A percentile compares a stretch with the other conserved stretches of the same genome.
phyloP scores from a whole-genome alignment of 2,329 filamentous ascomycete genomes.

The Mycosphaerelloides madeirae region DNA sequence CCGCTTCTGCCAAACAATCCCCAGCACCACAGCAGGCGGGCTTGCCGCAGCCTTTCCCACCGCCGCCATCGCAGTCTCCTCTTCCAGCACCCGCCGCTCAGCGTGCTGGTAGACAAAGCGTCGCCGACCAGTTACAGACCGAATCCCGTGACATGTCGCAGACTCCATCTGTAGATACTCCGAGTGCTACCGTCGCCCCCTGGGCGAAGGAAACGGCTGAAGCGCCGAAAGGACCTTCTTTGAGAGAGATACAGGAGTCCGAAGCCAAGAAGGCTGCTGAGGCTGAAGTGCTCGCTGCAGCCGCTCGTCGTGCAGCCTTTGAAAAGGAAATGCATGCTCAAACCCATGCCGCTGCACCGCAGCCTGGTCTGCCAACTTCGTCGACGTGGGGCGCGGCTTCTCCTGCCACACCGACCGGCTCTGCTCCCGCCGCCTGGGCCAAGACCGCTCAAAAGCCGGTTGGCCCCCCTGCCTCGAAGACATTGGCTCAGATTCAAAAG shows the following conservation, averaged over 20 bases:
- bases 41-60: conserved; percentile 71
- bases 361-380: conserved; percentile 75
- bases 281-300: conserved; percentile 73
- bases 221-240: conserved; percentile 74
- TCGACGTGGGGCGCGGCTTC: conserved; percentile 83
- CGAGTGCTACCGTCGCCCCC: conserved; percentile 72
- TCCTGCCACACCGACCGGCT: conserved; percentile 56
- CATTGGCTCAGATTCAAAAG: conserved; percentile 89
- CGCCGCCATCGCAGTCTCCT: conserved; percentile 70
- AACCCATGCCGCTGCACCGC: conserved; percentile 48
- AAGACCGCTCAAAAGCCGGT: conserved; percentile 57
- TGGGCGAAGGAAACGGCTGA: conserved; percentile 84
- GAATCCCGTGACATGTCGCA: conserved; percentile 70
- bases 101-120: conserved; percentile 67
- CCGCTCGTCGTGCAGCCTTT: conserved; percentile 68
- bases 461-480: conserved; percentile 65
- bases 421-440: conserved; percentile 55
- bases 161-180: conserved; percentile 64
- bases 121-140: conserved; percentile 67
- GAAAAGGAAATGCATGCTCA: conserved; percentile 72
- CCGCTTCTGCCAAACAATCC: conserved; percentile 57
- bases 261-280: conserved; percentile 91
- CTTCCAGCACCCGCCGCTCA: conserved; percentile 86
- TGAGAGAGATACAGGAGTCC: conserved; percentile 94
- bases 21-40: conserved; percentile 50